A percentile compares a stretch with the other conserved stretches of the same genome.
phyloP scores from a whole-genome alignment of 768 basidiomycete genomes.

The Russula lepida region DNA sequence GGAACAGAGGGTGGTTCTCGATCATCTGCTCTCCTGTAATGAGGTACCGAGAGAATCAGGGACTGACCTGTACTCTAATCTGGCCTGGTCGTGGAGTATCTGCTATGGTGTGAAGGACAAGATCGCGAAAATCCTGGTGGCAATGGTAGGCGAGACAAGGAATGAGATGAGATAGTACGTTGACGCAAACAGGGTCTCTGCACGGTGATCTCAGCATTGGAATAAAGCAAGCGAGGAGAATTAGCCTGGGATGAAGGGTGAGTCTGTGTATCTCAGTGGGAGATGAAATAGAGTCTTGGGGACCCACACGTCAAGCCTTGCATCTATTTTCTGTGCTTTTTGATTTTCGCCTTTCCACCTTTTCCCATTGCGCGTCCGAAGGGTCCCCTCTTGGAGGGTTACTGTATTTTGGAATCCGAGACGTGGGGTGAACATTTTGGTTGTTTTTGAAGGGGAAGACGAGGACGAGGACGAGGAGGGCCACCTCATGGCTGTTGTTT shows the following conservation, averaged over 20 bases:
- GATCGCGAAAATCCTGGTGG: constrained; percentile 76
- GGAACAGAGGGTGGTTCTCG: constrained; percentile 89
- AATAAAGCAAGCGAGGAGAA: constrained; percentile 76
- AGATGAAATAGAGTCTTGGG: constrained; percentile 1
- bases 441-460: constrained; percentile 2
- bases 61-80: constrained; percentile 63
- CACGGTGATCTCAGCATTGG: constrained; percentile 65
- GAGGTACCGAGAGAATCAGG: constrained; percentile 41
- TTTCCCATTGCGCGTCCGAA: constrained; percentile 42
- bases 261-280: constrained; percentile 16
- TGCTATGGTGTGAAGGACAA: constrained; percentile 71
- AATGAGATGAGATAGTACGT: constrained; percentile 39
- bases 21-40: constrained; percentile 81
- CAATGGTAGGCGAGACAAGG: not conserved
- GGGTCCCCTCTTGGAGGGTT: not conserved
- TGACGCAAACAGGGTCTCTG: constrained; percentile 72
- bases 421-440: not conserved
- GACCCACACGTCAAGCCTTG: constrained; percentile 52
- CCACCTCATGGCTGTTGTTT: not conserved
- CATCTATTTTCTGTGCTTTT: constrained; percentile 56
- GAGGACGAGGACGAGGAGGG: constrained; percentile 4
- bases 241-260: constrained; percentile 31
- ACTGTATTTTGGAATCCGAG: not conserved
- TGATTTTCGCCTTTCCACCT: constrained; percentile 61
- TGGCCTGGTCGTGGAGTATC: constrained; percentile 82